Evolutionary conservation across 208 protist genomes (phyloP), one percentile per base, ranked within the genome.

Genomic region (Trypanosoma caninum): DNA sequence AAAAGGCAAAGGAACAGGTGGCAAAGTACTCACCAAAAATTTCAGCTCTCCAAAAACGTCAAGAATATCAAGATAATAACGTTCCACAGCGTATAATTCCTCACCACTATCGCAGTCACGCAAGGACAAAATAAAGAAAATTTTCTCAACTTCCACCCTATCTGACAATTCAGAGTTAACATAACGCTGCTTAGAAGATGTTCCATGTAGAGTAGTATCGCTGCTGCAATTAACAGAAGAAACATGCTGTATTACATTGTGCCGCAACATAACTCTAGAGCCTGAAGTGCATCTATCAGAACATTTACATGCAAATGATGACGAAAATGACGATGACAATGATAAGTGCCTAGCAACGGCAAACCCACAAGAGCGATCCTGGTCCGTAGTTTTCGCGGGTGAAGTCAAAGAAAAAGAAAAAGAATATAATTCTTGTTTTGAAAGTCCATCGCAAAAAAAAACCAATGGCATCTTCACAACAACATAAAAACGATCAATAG

Each of bases 1-100:
- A 62, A 46, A 60, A n/a, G n/a, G 72, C 14, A 34, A 25, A 9
- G 82, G 78, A 27, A 78, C 22, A 5, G 52, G 31, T 0, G 78
- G 82, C 10, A 65, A 35, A 13, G 59, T 54, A 48, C 38, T 20
- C 59, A 65, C 56, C 27, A 65, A 22, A 10, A 48, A 56, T 35
- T 65, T 65, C 34, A 65, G 27, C 34, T 65, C 59, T 18, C 48
- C 34, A 55, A 65, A 65, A 18, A 33, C 18, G 13, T 33, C 33
- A n/a, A 46, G 25, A 20, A 65, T 25, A 27, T 65, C 59, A 9
- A 44, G 6, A 48, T 50, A 65, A 30, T 56, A 65, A 37, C 48
- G 48, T 35, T 48, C 35, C 8, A 65, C 18, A 3, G 59, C 28
- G 18, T 56, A 54, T 4, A 56, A 27, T 8, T 45, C 48, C 0